phyloP scores from a whole-genome alignment of 169 alveolate species.

The Plasmodium reichenowi region DNA sequence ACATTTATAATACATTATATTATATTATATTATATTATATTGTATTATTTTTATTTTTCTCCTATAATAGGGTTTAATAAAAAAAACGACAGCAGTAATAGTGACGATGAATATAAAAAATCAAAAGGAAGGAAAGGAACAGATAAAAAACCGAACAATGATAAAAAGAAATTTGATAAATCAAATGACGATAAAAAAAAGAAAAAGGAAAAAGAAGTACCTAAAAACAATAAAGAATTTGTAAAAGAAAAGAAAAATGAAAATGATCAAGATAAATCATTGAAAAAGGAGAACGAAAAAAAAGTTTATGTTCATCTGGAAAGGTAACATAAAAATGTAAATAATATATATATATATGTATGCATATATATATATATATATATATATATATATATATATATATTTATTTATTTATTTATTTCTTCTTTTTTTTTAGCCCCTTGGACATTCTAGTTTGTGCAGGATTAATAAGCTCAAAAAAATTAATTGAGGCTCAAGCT shows the following conservation, averaged over 20 bases:
- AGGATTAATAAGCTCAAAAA: constrained; percentile 76
- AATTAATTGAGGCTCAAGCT: constrained; percentile 74
- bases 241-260: constrained; percentile 9
- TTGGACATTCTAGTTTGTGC: constrained; percentile 74
- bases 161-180: constrained; percentile 6
- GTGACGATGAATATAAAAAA: constrained; percentile 22
- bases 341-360: background rate
- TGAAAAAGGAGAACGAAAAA: constrained; percentile 28
- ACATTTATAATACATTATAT: background rate
- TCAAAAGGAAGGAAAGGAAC: constrained; percentile 9
- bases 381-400: background rate
- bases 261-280: constrained; percentile 8
- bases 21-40: background rate
- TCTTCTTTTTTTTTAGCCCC: constrained; percentile 65
- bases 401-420: background rate
- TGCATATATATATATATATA: background rate
- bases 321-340: constrained; percentile 37
- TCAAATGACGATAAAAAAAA: background rate
- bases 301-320: constrained; percentile 52
- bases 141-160: constrained; percentile 5
- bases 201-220: background rate
- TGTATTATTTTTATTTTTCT: background rate
- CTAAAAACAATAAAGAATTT: background rate
- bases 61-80: background rate
- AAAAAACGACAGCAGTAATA: constrained; percentile 19